Conservation (phyloP, 2,329 filamentous ascomycete species). For the Xylariaceae sp. region DNA sequence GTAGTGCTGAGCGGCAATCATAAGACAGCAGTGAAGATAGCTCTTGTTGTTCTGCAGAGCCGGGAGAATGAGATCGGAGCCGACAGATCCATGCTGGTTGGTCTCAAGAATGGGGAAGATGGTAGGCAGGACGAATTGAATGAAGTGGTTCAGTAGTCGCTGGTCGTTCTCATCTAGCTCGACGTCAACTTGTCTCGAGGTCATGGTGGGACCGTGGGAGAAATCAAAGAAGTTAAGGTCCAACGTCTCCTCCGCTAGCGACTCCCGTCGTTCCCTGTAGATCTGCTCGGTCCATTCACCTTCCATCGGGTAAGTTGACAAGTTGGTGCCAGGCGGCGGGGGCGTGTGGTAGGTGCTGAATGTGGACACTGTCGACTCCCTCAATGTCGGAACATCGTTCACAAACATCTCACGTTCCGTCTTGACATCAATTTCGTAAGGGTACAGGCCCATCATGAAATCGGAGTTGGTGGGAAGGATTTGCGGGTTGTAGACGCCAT, state of each 20-base stretch:
- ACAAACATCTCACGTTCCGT: slow-evolving; percentile 92
- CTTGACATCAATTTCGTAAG: slow-evolving; percentile 93
- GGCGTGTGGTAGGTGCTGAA: slow-evolving; percentile 88
- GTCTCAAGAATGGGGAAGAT: slow-evolving; percentile 90
- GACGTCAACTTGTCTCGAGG: slow-evolving; percentile 64
- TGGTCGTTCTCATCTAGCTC: slow-evolving; percentile 86
- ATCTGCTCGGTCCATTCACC: slow-evolving; percentile 70
- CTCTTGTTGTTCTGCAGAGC: slow-evolving; percentile 86
- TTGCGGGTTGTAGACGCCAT: slow-evolving; percentile 57
- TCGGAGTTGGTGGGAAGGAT: slow-evolving; percentile 54
- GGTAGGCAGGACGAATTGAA: slow-evolving; percentile 77
- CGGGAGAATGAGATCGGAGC: slow-evolving; percentile 77
- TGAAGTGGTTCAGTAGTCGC: slow-evolving; percentile 82
- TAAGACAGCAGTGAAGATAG: slow-evolving; percentile 93
- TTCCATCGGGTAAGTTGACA: slow-evolving; percentile 55
- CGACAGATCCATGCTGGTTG: slow-evolving; percentile 78
- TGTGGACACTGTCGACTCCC: slow-evolving; percentile 83
- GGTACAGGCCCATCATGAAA: slow-evolving; percentile 55
- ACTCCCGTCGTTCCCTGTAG: slow-evolving; percentile 63
- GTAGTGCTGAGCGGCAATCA: slow-evolving; percentile 85
- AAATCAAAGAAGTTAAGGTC: slow-evolving; percentile 83
- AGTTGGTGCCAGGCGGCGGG: slow-evolving; percentile 61
- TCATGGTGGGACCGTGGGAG: slow-evolving; percentile 59
- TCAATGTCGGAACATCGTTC: slow-evolving; percentile 78
- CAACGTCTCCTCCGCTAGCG: slow-evolving; percentile 58